These are phyloP conservation scores for Reticulascus tulasneorum DNA, from an alignment of 2,329 filamentous ascomycete species.

Conservation along the genomic window DNA sequence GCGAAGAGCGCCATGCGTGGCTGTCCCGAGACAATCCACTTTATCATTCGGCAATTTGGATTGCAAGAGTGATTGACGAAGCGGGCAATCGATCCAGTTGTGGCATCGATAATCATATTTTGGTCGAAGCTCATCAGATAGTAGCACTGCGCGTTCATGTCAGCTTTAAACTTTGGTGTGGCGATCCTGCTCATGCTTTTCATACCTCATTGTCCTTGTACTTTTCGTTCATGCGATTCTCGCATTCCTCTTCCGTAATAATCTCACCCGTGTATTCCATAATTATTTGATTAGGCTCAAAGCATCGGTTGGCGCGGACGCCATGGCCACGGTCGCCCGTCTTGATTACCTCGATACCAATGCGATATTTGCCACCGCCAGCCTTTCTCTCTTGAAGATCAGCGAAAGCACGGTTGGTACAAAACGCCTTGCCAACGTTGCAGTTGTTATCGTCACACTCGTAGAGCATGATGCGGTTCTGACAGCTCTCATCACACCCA, in stretches of 20 bases:
- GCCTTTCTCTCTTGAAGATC: slow-evolving; percentile 71
- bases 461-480: slow-evolving; percentile 95
- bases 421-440: slow-evolving; percentile 67
- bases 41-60: slow-evolving; percentile 96
- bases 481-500: slow-evolving; percentile 84
- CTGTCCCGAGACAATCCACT: slow-evolving; percentile 91
- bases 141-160: slow-evolving; percentile 65
- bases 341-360: slow-evolving; percentile 93
- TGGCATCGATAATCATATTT: slow-evolving; percentile 97
- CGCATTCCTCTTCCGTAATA: slow-evolving; percentile 90
- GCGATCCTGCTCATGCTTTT: slow-evolving; percentile 14
- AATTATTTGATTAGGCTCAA: slow-evolving; percentile 88
- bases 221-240: slow-evolving; percentile 84
- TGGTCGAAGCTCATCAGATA: slow-evolving; percentile 99
- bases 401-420: slow-evolving; percentile 85
- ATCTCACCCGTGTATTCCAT: slow-evolving; percentile 98
- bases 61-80: slow-evolving; percentile 98
- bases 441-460: slow-evolving; percentile 93
- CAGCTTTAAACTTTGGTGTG: slow-evolving; percentile 7
- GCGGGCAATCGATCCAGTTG: slow-evolving; percentile 88
- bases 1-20: slow-evolving; percentile 97
- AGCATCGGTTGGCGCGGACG: slow-evolving; percentile 84
- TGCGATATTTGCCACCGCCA: slow-evolving; percentile 78
- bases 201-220: slow-evolving; percentile 91
- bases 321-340: slow-evolving; percentile 86